These are phyloP conservation scores for Kentomonas sorsogonicus DNA, from an alignment of 208 protist genomes.

Conservation along the genomic window DNA sequence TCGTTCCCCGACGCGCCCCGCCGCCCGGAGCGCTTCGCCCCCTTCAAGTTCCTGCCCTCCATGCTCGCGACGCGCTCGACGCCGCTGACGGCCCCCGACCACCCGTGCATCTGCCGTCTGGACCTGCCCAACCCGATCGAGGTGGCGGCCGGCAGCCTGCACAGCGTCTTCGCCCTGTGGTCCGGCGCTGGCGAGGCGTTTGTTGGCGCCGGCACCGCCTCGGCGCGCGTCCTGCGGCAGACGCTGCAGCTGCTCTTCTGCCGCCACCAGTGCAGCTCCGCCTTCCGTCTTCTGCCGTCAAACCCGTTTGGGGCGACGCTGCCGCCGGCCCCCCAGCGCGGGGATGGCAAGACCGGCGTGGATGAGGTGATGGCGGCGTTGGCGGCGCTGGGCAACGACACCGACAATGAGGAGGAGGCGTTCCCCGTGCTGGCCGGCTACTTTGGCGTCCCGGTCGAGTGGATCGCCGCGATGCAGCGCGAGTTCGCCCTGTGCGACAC, in stretches of 20 bases:
- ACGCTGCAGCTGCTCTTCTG: conserved; percentile 53
- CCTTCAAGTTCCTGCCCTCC: conserved; percentile 31
- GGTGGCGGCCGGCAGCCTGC: conserved; percentile 19
- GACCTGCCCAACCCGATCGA: conserved; percentile 23
- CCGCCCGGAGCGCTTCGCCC: conserved; percentile 35
- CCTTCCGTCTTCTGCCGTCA: conserved; percentile 34
- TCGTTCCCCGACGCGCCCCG: conserved; percentile 38
- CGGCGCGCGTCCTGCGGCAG: conserved; percentile 48
- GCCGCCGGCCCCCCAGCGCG: conserved; percentile 7
- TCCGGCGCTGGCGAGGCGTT: conserved; percentile 37
- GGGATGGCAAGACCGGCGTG: conserved; percentile 19
- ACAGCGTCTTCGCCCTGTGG: conserved; percentile 31
- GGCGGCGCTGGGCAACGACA: conserved; percentile 10
- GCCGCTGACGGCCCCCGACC: conserved; percentile 27
- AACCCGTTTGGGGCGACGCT: conserved; percentile 49
- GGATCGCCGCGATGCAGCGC: conserved; percentile 47
- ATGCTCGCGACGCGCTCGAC: conserved; percentile 34
- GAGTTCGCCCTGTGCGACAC: conserved; percentile 37
- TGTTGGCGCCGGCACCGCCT: conserved; percentile 38
- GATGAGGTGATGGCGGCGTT: conserved; percentile 28
- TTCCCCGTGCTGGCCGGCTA: conserved; percentile 32
- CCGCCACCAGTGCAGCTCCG: conserved; percentile 26
- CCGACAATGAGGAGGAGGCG: conserved; percentile 19
- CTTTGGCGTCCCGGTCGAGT: conserved; percentile 39
- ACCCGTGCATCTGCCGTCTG: conserved; percentile 41